These are phyloP conservation scores for Epichloe typhina DNA, from an alignment of 2,329 filamentous ascomycete species.

Conservation along the genomic window DNA sequence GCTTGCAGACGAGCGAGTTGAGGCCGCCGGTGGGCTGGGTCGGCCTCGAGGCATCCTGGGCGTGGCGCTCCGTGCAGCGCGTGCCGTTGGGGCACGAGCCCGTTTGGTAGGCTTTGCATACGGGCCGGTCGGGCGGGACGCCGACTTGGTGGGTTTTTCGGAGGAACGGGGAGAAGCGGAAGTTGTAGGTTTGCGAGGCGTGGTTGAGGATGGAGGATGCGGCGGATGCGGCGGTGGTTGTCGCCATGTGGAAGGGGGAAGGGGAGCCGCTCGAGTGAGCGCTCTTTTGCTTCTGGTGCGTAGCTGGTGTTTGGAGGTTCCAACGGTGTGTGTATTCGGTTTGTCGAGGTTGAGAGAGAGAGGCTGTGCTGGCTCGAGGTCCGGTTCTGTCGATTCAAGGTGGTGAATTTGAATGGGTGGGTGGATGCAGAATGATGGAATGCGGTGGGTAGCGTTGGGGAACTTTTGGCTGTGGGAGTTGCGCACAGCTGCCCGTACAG, in stretches of 20 bases:
- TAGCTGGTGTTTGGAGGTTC: not conserved
- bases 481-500: not conserved
- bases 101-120: constrained; percentile 75
- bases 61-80: constrained; percentile 75
- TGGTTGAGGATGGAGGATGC: constrained; percentile 42
- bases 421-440: not conserved
- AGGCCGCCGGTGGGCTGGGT: constrained; percentile 36
- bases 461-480: not conserved
- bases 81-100: constrained; percentile 80
- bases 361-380: not conserved
- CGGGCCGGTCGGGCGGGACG: constrained; percentile 62
- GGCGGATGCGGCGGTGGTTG: constrained; percentile 9
- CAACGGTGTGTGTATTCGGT: too few relatives aligned
- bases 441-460: too few relatives aligned
- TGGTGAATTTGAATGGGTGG: not conserved
- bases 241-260: constrained; percentile 13
- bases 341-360: too few relatives aligned
- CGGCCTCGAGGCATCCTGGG: constrained; percentile 22
- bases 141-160: constrained; percentile 73
- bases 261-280: not conserved
- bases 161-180: constrained; percentile 83
- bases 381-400: not conserved
- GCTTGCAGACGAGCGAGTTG: constrained; percentile 89
- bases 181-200: constrained; percentile 46
- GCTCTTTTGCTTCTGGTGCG: not conserved